Evolutionary conservation across 2,329 filamentous ascomycete genomes (phyloP), one percentile per base, ranked within the genome.

Genomic region (Scedosporium minutisporum): DNA sequence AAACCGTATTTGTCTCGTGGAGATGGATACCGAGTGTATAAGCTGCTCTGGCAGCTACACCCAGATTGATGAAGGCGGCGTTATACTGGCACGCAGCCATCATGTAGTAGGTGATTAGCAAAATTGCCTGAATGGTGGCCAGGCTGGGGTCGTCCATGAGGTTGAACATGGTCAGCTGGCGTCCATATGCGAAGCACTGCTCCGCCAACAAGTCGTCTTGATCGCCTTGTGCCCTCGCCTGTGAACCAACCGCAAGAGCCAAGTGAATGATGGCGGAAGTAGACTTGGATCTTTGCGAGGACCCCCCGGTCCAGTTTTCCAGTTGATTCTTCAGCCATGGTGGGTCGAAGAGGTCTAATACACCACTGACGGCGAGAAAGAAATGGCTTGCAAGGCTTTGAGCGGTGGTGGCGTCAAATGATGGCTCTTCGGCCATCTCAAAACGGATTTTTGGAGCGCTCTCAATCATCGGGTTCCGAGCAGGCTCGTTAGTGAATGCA

Each of bases 1-100:
- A 62, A 10, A 29, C 48, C 4, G 33, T 23, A n/a, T 62, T 62
- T 12, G 61, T 62, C 53, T 62, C 61, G 29, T 62, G 61, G 16
- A 38, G 41, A 23, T 61, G 58, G 21, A 61, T 61, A 12, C 58
- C 58, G 21, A 61, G 58, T 23, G 58, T 21, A 27, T 61, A 61
- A 23, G 58, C 58, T 23, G 58, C 25, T n/a, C 58, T 18, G n/a
- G 58, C 41, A 7, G 58, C 58, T 25, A 61, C 48, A 14, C 58
- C 58, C 3, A 61, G 9, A 27, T 61, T 41, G 10, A 42, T 48
- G 23, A 61, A 61, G 7, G 59, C 59, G 6, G 38, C 41, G 18
- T 61, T 61, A 12, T 44, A 14, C 25, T 44, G 38, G 23, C 59
- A 61, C 18, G 59, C 21, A 5, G 23, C 23, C 14, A 61, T 61